Base-by-base conservation (phyloP, 1,284 basidiomycete species). In the Trichosporon faecale region DNA sequence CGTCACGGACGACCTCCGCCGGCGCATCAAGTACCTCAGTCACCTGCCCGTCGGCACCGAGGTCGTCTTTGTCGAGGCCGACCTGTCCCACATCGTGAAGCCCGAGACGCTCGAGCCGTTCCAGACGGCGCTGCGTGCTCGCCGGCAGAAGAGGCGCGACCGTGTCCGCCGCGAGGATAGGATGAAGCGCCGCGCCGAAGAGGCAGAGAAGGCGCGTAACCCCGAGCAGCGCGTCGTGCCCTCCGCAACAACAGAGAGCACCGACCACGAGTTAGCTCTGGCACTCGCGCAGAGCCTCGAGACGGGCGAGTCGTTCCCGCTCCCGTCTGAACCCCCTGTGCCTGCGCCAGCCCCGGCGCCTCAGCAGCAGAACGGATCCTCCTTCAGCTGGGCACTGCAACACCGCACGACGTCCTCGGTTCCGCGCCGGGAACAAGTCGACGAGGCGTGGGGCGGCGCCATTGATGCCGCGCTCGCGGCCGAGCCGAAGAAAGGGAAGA, bases 21-120 rank as follows among this genome's bases (percentile, higher is more conserved):
- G 93, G 81, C 89, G 95, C 60, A 98, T 93, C 86, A 98, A 96
- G 82, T 99, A 98, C 84, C 90, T 99, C 68, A 89, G 89, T 2
- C 95, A 98, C 81, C 86, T 98, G 73, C 93, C 96, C 0, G 91
- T 94, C 74, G 91, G 94, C 64, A 90, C 93, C 16, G 95, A 98
- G 79, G 93, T 98, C 55, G 91, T 95, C 14, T 98, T 99, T 80
- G 86, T 98, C 70, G 95, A 99, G 83, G 90, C 94, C 2, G 91
- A 98, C 79, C 85, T 98, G 9, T 85, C 87, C 68, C 85, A 85
- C 9, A 90, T 95, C 27, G 91, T 96, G 23, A 90, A 91, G 63
- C 76, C 76, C 9, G 89, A 90, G 9, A 89, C 89, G 0, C 80
- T 95, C 66, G 90, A 88, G 82, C 89, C 87, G 70, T 98, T 95